These are phyloP conservation scores for Domatiomyces globalis DNA, from an alignment of 2,329 filamentous ascomycete species.

Conservation along the genomic window DNA sequence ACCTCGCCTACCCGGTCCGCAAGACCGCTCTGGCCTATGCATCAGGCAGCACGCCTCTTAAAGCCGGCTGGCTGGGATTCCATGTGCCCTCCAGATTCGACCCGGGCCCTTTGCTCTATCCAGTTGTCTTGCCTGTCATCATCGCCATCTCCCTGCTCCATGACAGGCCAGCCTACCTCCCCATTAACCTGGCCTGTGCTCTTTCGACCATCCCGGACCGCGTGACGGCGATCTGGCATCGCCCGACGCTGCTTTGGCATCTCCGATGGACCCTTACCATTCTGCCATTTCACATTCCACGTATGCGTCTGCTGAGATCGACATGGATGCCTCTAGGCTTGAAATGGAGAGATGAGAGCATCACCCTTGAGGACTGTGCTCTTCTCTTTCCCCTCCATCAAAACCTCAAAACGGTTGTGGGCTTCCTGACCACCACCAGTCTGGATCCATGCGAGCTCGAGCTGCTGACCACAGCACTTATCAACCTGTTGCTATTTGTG, in stretches of 20 bases:
- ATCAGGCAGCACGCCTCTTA: constrained; percentile 3
- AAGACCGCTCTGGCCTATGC: constrained; percentile 5
- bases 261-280: constrained; percentile 70
- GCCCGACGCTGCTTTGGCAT: constrained; percentile 40
- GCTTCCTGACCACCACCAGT: constrained; percentile 76
- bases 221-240: constrained; percentile 50
- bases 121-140: constrained; percentile 58
- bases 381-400: constrained; percentile 74
- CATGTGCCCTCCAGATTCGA: constrained; percentile 68
- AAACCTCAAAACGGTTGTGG: constrained; percentile 56
- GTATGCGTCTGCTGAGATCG: neutral
- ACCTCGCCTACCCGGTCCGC: constrained; percentile 13
- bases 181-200: constrained; percentile 71
- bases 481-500: constrained; percentile 67
- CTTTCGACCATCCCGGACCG: constrained; percentile 61
- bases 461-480: constrained; percentile 65
- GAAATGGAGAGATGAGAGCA: neutral
- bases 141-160: constrained; percentile 61
- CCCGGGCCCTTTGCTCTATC: constrained; percentile 81
- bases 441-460: constrained; percentile 77
- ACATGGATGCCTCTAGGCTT: neutral
- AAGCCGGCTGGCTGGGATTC: constrained; percentile 25
- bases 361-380: constrained; percentile 45
- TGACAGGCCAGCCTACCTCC: constrained; percentile 45
- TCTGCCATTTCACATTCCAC: constrained; percentile 41